Evolutionary conservation across 176 grass and related monocot species (phyloP), one percentile per base, ranked within the genome.

Genomic region (Zizania latifolia): DNA sequence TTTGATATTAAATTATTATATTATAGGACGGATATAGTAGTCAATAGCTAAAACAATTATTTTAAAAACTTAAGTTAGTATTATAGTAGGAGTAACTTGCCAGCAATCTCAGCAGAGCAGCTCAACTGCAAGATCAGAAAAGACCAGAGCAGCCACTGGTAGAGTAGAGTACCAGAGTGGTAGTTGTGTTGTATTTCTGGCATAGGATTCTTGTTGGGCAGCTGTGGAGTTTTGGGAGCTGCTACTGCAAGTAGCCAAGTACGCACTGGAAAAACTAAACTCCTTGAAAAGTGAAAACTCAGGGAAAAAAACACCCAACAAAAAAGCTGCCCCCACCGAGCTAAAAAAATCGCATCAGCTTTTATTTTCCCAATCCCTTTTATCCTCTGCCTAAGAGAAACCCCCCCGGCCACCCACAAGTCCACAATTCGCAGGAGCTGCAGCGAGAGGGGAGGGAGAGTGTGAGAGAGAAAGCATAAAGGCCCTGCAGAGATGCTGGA

Each of bases 201-300:
- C 75, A 56, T 88, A 63, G 80, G 81, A 88, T 88, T 79, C 81
- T 75, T 55, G 69, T n/a, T 84, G 70, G 56, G 56, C 70, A 36
- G 76, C 33, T 70, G 62, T 55, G 36, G 74, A 67, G 79, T 65
- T 82, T 23, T 43, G 26, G 66, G 68, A 72, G 67, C 48, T 9
- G 48, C 48, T 53, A 53, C 48, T 15, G 40, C 66, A 56, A 58
- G 34, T 68, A 58, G 45, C 24, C 69, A 66, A 68, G 39, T 72
- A 78, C 51, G 12, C 56, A 71, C 82, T 15, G 19, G 57, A 38
- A 63, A 78, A 64, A 48, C 32, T 60, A 77, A 77, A 72, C 75
- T 21, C 86, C 75, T 87, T 68, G 75, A 74, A 78, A 79, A 68
- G 41, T 73, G 85, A 83, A 78, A 83, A 66, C 38, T 29, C 38